Base-by-base conservation (phyloP, 2,329 filamentous ascomycete species). In the Rhynchosporium graminicola region DNA sequence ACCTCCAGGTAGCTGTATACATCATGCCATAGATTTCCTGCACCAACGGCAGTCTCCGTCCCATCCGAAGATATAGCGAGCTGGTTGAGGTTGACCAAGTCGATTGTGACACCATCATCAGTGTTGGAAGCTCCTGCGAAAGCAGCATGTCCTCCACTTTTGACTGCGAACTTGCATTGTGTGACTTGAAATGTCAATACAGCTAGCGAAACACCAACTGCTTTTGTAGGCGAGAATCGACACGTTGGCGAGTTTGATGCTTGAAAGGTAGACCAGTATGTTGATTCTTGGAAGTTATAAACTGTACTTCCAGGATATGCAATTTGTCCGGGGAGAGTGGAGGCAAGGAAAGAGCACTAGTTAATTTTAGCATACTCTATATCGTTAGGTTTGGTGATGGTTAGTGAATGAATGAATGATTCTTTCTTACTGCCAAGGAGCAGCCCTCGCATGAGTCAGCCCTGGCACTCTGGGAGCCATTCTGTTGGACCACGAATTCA, bases 121-220 rank as follows among this genome's bases (percentile, higher is more conserved):
- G 82, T 79, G 66, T 79, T 86, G 1, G 83, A 78, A 45, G 79
- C 80, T 64, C 80, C 80, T 20, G 80, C 76, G 47, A 67, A 69
- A 9, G 60, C 52, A 2, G 64, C 67, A 64, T 72, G 70, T 0
- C 70, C 69, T 20, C 69, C 69, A 40, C 65, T 67, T 50, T 69
- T 68, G 8, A 72, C 66, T 0, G 69, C 66, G 47, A 70, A 72
- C 40, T 64, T 45, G 42, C 69, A 71, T 10, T 62, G 47, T 38
- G 48, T 45, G 12, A 64, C 43, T 28, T 50, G 47, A 4, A 69
- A 36, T 1, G 61, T 48, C 20, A 62, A 45, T 1, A 71, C 40
- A 6, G 65, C 65, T 2, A 54, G 47, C 1, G 70, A 70, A 6
- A 72, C 63, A 54, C 69, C 68, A 2, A 61, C 10, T 0, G 68